Percentiles rank a stretch among this genome's conserved stretches.
Conservation (phyloP, 257 asterid genomes). For the Solanum pimpinellifolium region DNA sequence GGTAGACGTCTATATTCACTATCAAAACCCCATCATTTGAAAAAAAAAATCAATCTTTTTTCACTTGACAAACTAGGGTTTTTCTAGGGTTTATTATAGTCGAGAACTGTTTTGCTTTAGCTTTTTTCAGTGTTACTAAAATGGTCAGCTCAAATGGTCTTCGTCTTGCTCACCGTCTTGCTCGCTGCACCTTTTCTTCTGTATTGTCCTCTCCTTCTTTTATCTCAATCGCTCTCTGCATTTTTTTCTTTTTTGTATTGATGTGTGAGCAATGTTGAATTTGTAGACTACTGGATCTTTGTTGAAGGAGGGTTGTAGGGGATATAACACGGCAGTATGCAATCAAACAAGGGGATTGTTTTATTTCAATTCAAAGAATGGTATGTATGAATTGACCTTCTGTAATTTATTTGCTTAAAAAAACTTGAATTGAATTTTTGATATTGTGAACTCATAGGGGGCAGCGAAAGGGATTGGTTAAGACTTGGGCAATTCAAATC, state of each 20-base stretch:
- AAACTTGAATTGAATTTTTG: background rate
- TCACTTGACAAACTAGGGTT: constrained; percentile 13
- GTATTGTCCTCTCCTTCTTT: background rate
- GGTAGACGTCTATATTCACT: background rate
- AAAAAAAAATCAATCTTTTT: background rate
- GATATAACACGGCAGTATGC: constrained; percentile 27
- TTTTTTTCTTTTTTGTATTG: background rate
- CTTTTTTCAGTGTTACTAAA: background rate
- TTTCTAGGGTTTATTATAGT: constrained; percentile 29
- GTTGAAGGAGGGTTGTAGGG: constrained; percentile 32
- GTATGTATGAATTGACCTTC: constrained; percentile 11
- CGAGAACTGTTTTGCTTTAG: background rate
- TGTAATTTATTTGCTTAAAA: background rate
- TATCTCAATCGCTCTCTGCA: background rate
- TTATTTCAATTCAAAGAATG: constrained; percentile 23
- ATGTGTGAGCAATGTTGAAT: background rate
- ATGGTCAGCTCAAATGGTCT: constrained; percentile 35
- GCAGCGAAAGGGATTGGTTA: constrained; percentile 27
- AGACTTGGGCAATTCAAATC: constrained; percentile 17
- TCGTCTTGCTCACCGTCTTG: constrained; percentile 29
- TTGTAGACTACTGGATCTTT: constrained; percentile 31
- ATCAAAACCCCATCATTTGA: background rate
- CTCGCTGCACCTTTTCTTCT: constrained; percentile 18
- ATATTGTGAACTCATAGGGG: constrained; percentile 12
- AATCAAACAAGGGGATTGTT: constrained; percentile 19